Percentiles rank a stretch among this genome's conserved stretches.
Evolutionary conservation across 208 protist species (phyloP).

Genomic region (Leishmania tarentolae): DNA sequence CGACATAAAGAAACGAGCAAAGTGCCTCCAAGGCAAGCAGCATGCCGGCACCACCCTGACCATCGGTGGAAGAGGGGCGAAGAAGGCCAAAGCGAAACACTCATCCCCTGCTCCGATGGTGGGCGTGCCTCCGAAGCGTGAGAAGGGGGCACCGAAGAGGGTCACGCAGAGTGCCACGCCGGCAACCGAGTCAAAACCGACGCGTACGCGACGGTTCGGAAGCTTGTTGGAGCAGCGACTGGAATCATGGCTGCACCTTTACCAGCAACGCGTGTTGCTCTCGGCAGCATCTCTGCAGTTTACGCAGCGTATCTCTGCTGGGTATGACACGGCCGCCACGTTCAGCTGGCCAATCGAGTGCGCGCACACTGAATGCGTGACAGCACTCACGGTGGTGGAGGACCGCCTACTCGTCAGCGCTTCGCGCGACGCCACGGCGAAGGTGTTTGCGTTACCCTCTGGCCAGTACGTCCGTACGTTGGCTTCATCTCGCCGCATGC

Average conservation of each 20-base stretch:
- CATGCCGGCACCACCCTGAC: background rate
- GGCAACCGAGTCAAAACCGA: background rate
- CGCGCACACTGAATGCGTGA: slow-evolving; percentile 55
- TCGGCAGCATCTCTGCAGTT: slow-evolving; percentile 17
- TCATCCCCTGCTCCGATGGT: background rate
- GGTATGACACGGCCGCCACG: slow-evolving; percentile 18
- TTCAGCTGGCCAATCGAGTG: slow-evolving; percentile 63
- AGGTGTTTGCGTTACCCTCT: slow-evolving; percentile 69
- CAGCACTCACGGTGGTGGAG: slow-evolving; percentile 49
- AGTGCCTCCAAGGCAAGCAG: background rate
- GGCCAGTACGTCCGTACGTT: slow-evolving; percentile 49
- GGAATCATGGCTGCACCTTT: slow-evolving; percentile 25
- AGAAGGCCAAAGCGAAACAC: background rate
- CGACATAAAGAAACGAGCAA: background rate
- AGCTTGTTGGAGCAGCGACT: slow-evolving; percentile 20
- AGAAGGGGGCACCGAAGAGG: background rate
- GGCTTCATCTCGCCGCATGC: slow-evolving; percentile 30
- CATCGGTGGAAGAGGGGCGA: background rate
- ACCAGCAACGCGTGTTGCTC: slow-evolving; percentile 21
- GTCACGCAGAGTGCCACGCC: background rate
- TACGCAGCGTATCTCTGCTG: slow-evolving; percentile 6
- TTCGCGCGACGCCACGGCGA: slow-evolving; percentile 60
- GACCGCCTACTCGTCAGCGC: slow-evolving; percentile 65
- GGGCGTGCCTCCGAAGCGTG: background rate
- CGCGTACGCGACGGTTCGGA: background rate